Conservation (phyloP, 2,329 filamentous ascomycete species). For the Arthrobotrys pseudoclavata region DNA sequence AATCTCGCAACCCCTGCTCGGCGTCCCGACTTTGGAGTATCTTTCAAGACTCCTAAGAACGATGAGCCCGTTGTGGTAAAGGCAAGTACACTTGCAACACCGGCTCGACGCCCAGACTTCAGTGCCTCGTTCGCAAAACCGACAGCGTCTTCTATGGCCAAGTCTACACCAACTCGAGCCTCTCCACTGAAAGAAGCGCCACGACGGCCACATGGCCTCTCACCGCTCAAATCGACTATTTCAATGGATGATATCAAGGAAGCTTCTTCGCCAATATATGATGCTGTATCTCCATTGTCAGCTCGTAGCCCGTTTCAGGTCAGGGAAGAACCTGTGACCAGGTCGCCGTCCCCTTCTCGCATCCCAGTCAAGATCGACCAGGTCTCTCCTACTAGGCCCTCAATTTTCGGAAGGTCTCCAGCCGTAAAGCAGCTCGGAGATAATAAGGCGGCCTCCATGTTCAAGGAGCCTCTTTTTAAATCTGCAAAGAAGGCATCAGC, state of each 20-base stretch:
- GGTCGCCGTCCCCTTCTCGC: constrained; percentile 6
- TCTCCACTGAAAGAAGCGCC: constrained; percentile 55
- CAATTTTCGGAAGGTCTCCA: background rate
- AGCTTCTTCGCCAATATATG: constrained; percentile 15
- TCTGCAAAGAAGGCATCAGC: background rate
- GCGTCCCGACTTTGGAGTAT: constrained; percentile 18
- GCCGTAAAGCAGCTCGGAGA: background rate
- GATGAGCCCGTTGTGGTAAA: background rate
- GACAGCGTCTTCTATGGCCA: constrained; percentile 40
- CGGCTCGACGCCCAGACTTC: constrained; percentile 23
- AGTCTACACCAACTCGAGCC: constrained; percentile 24
- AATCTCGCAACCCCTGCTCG: constrained; percentile 40
- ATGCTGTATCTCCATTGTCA: constrained; percentile 2
- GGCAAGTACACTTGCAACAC: constrained; percentile 19
- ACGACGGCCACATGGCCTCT: constrained; percentile 29
- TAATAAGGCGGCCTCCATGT: background rate
- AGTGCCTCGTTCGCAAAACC: constrained; percentile 42
- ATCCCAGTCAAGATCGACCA: constrained; percentile 13
- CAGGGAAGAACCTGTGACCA: background rate
- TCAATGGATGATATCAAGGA: constrained; percentile 44
- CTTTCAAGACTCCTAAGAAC: constrained; percentile 23
- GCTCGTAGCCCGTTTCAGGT: background rate
- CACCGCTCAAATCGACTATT: constrained; percentile 38
- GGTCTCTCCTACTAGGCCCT: background rate
- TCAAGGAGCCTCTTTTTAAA: background rate